Base-by-base conservation (phyloP, 2,329 filamentous ascomycete species). In the Fusarium zealandicum region DNA sequence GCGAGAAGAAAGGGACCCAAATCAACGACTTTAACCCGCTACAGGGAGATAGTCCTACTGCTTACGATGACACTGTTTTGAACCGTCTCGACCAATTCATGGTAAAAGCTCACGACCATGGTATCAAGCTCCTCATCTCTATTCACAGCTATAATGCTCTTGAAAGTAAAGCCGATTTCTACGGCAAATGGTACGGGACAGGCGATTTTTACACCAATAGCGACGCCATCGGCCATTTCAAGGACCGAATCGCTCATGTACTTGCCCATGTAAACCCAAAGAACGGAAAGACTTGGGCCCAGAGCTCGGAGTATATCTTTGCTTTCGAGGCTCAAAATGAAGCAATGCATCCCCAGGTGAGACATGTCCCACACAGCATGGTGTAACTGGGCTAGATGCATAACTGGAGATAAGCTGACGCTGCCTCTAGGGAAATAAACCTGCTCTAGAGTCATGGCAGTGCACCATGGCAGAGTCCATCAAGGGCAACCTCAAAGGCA, bases 321-420 rank as follows among this genome's bases (percentile, higher is more conserved):
- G 62, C 57, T 3, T 66, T 67, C 14, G 57, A 66, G 28, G 60
- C 62, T 5, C 62, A 66, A 10, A 67, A 65, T 4, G 57, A 66
- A 27, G 64, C 57, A 5, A 61, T 67, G 62, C 57, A 66, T 11
- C 44, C 44, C 1, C 57, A 62, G 42, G 57, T 65, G 38, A 25
- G 18, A n/a, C n/a, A n/a, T n/a, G n/a, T n/a, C n/a, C n/a, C n/a
- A n/a, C n/a, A n/a, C n/a, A n/a, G n/a, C n/a, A n/a, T n/a, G n/a
- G n/a, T n/a, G n/a, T n/a, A n/a, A n/a, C n/a, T n/a, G n/a, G n/a
- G n/a, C n/a, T 14, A 6, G 2, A 9, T 3, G 4, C n/a, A n/a
- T n/a, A n/a, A n/a, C n/a, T n/a, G n/a, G n/a, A n/a, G n/a, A n/a
- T n/a, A n/a, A n/a, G n/a, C n/a, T n/a, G n/a, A n/a, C n/a, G n/a